Evolutionary conservation across 257 asterid species (phyloP).

Genomic region (Parsonsia alboflavescens): DNA sequence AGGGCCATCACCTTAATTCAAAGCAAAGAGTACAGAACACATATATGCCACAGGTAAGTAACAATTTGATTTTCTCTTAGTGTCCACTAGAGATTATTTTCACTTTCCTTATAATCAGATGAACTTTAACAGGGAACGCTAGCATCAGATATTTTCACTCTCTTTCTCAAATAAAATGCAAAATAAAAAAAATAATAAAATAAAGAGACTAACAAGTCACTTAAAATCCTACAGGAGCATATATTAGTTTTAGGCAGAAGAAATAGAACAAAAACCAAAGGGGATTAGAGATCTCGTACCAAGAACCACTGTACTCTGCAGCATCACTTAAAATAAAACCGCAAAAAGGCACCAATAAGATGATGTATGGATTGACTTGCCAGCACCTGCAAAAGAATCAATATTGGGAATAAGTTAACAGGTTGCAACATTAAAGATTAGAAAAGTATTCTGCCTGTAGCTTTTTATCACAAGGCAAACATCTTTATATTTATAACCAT

Average conservation of each 20-base stretch:
- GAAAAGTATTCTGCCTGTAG: too few relatives aligned
- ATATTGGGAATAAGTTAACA: background rate
- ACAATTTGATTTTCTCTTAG: background rate
- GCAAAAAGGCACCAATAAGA: conserved; percentile 5
- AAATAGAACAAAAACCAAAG: background rate
- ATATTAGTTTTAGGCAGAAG: too few relatives aligned
- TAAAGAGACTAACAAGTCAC: background rate
- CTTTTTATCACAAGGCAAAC: too few relatives aligned
- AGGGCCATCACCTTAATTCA: background rate
- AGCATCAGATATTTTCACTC: background rate
- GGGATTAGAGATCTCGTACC: background rate
- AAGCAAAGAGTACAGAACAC: background rate
- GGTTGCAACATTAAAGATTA: background rate
- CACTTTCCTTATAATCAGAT: background rate
- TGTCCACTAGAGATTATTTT: background rate
- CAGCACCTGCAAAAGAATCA: conserved; percentile 1
- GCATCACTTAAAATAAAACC: background rate
- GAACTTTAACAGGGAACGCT: background rate
- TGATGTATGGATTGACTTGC: background rate
- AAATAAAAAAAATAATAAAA: background rate
- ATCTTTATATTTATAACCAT: too few relatives aligned
- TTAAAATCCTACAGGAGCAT: background rate
- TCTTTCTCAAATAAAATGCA: background rate
- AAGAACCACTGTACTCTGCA: background rate
- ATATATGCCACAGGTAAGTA: too few relatives aligned